phyloP scores from a whole-genome alignment of 2,329 filamentous ascomycete genomes.

The Penicillium sp. region DNA sequence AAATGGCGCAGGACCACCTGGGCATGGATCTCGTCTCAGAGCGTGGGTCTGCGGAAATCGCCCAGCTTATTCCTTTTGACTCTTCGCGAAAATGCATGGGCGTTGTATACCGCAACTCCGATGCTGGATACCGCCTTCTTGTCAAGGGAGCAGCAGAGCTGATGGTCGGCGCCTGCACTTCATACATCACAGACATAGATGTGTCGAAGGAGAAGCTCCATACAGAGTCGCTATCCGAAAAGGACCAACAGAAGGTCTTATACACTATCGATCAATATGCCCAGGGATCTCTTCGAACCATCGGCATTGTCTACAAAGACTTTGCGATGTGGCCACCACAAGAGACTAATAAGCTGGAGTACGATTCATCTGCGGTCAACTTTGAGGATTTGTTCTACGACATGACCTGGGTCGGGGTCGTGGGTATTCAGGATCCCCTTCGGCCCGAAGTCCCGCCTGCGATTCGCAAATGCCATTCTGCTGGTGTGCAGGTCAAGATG shows the following conservation, averaged over 20 bases:
- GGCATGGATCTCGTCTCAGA: constrained; percentile 66
- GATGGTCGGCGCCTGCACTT: constrained; percentile 39
- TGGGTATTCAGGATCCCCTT: constrained; percentile 73
- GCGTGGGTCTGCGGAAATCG: constrained; percentile 57
- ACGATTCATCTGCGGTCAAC: constrained; percentile 60
- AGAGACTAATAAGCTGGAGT: constrained; percentile 55
- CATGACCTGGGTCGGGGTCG: constrained; percentile 70
- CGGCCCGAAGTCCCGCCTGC: constrained; percentile 65
- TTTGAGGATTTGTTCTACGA: constrained; percentile 68
- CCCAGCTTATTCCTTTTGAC: constrained; percentile 72
- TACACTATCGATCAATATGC: constrained; percentile 45
- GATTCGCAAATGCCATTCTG: constrained; percentile 63
- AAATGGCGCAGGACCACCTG: constrained; percentile 64
- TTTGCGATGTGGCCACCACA: constrained; percentile 66
- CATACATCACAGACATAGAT: constrained; percentile 34
- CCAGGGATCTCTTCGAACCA: constrained; percentile 66
- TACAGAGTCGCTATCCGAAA: constrained; percentile 26
- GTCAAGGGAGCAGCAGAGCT: constrained; percentile 52
- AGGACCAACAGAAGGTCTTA: constrained; percentile 28
- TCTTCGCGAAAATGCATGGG: constrained; percentile 68
- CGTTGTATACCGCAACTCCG: constrained; percentile 43
- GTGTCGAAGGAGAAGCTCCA: constrained; percentile 22
- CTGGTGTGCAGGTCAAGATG: constrained; percentile 71
- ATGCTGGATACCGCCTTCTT: constrained; percentile 44
- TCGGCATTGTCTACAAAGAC: constrained; percentile 70